These are phyloP conservation scores for Funneliformis mosseae DNA, from an alignment of 192 early-diverging fungal genomes.

Conservation along the genomic window DNA sequence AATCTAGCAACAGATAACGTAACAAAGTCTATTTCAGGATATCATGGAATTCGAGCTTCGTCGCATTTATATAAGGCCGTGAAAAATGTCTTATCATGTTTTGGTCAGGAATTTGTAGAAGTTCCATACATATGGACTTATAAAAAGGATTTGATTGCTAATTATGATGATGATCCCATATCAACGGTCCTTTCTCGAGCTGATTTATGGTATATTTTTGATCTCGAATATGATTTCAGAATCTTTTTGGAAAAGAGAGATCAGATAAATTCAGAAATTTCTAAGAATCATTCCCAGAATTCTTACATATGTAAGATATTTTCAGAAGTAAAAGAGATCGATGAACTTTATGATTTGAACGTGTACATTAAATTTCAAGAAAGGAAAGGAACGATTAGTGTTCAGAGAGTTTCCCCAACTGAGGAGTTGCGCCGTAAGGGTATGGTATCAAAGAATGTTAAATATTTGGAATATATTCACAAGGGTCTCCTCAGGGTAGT, in stretches of 20 bases:
- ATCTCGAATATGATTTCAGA: conserved; percentile 78
- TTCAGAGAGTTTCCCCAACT: not conserved
- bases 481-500: not conserved
- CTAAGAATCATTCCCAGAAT: conserved; percentile 50
- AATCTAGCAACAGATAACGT: conserved; percentile 70
- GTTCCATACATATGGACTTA: conserved; percentile 90
- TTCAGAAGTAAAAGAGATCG: conserved; percentile 54
- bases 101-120: conserved; percentile 81
- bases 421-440: not conserved
- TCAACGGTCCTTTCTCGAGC: conserved; percentile 52
- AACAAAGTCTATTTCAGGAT: conserved; percentile 37
- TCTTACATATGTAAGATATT: conserved; percentile 52
- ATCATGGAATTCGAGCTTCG: not conserved
- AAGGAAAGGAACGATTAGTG: not conserved
- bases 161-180: conserved; percentile 20
- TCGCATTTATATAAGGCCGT: not conserved
- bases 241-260: conserved; percentile 66
- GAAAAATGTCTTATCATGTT: conserved; percentile 62
- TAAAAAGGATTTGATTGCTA: conserved; percentile 78
- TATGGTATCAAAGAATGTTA: not conserved
- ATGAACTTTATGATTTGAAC: conserved; percentile 59
- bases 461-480: not conserved
- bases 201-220: conserved; percentile 90
- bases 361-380: not conserved
- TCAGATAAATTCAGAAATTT: conserved; percentile 54